phyloP scores from a whole-genome alignment of 768 basidiomycete species.

The Russula sp. region DNA sequence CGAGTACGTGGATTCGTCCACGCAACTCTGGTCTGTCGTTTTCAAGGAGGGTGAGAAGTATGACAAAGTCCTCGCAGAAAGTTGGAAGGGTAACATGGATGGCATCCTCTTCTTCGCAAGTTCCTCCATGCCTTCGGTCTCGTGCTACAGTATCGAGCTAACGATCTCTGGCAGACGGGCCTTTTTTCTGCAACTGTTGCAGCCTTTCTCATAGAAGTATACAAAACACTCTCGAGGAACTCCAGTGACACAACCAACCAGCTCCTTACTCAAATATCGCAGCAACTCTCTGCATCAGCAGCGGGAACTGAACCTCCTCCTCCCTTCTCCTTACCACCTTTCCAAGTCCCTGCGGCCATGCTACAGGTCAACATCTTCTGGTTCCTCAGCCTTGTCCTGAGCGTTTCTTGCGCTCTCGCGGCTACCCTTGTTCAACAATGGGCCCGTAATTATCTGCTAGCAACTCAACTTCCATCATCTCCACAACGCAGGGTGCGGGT shows the following conservation, averaged over 20 bases:
- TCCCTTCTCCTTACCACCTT: background rate
- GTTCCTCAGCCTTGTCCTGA: slow-evolving; percentile 2
- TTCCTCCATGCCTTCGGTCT: background rate
- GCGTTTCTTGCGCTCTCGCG: background rate
- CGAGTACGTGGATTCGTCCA: slow-evolving; percentile 8
- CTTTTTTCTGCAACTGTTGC: slow-evolving; percentile 9
- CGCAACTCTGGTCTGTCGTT: slow-evolving; percentile 12
- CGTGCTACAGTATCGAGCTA: background rate
- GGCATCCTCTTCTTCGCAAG: slow-evolving; percentile 8
- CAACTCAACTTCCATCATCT: background rate
- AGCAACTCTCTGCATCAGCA: background rate
- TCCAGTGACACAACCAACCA: slow-evolving; percentile 3
- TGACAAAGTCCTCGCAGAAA: slow-evolving; percentile 9
- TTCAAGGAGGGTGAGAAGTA: slow-evolving; percentile 10
- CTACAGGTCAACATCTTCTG: background rate
- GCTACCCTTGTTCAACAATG: slow-evolving; percentile 13
- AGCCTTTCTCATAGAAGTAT: background rate
- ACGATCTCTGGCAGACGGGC: background rate
- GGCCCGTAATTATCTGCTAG: slow-evolving; percentile 2
- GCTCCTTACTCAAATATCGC: slow-evolving; percentile 10
- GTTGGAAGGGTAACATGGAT: slow-evolving; percentile 8
- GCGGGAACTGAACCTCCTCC: background rate
- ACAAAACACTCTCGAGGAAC: background rate
- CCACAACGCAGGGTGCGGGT: background rate
- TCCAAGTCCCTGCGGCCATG: background rate